Evolutionary conservation across 345 rosid species (phyloP), one percentile per base, ranked within the genome.

Genomic region (Cardiospermum halicacabum): DNA sequence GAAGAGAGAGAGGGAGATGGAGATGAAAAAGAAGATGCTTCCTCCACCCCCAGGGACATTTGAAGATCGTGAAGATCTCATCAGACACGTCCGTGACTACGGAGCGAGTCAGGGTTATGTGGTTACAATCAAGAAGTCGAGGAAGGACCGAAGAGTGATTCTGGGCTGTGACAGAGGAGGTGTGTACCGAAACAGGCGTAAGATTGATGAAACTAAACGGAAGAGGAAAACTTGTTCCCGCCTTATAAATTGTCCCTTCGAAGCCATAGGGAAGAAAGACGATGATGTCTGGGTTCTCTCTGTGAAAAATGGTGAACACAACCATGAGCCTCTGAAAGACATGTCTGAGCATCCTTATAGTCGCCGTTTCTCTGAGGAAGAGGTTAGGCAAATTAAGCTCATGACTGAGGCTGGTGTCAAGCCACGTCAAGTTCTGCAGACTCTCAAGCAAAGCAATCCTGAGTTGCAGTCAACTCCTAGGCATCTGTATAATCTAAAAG

Each of bases 91-190:
- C 49, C 72, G 83, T 45, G 78, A 76, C 34, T 73, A 68, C 58
- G 81, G 83, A 22, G 78, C 81, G 45, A 64, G 43, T 50, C 78
- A 80, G 69, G 83, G 83, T 39, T 79, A 79, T 65, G 80, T 80
- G 19, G 83, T 76, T 30, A 80, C 83, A 19, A 80, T 80, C 62
- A 80, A 80, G 59, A 80, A 80, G 71, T 80, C 83, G 9, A 76
- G 80, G 62, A 80, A 54, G 72, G 83, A 76, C 22, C 70, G 69
- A 68, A 80, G 83, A 65, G 83, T 80, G 43, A 76, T 80, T 47
- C 83, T 76, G 71, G 83, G 83, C 11, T 80, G 83, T 68, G 81
- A 80, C 26, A 73, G 83, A 74, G 83, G 83, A 32, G 83, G 83
- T 37, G 74, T 73, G 28, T 76, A 76, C 62, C 72, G 83, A 42